Evolutionary conservation across 768 basidiomycete species (phyloP).

Genomic region (Tulasnella sp.): DNA sequence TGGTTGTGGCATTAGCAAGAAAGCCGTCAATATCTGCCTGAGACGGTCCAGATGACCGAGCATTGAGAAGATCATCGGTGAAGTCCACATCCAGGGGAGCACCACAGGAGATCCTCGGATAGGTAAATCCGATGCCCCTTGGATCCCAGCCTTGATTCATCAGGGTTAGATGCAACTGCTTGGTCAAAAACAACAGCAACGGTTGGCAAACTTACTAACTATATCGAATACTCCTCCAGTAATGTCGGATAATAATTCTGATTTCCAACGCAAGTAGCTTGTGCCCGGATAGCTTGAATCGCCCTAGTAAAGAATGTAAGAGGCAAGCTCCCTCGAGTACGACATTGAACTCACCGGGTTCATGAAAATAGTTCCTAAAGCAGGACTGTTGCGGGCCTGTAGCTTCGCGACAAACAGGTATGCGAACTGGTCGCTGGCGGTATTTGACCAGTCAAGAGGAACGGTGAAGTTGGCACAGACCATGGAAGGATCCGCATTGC

Average conservation of each 20-base stretch:
- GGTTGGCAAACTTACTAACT: neutral
- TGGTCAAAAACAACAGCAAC: too few species aligned
- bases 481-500: too few species aligned
- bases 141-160: slow-evolving; percentile 4
- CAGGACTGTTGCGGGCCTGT: neutral
- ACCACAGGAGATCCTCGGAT: neutral
- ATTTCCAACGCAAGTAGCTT: neutral
- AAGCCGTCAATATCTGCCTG: neutral
- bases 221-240: slow-evolving; percentile 8
- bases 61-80: too few species aligned
- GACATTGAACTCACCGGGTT: neutral
- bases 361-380: neutral
- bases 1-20: neutral
- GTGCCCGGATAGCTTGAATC: neutral
- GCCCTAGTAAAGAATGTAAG: neutral
- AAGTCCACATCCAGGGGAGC: neutral
- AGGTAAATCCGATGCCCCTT: neutral
- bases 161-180: neutral
- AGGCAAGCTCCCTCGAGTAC: neutral
- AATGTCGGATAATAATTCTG: neutral
- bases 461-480: neutral
- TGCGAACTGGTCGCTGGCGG: neutral
- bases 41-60: neutral
- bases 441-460: neutral
- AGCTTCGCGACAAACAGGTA: neutral